Base-by-base conservation (phyloP, 768 basidiomycete species). In the Xerocomellus intermedius region DNA sequence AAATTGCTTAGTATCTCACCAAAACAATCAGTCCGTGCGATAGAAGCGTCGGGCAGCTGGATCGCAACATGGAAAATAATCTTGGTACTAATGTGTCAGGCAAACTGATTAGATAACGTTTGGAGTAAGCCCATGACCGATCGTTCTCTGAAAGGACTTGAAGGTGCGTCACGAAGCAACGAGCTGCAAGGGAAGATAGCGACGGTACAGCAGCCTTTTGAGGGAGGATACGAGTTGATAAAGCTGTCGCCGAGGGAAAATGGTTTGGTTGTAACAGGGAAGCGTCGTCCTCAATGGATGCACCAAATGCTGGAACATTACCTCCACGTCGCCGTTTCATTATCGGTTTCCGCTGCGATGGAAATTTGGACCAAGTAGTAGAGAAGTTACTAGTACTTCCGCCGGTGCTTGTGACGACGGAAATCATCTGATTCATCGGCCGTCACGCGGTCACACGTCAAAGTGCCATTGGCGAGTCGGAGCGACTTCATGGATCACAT, bases 21-120 rank as follows among this genome's bases (percentile, higher is more conserved):
- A 82, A 74, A 36, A 74, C 73, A 35, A 89, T 84, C 16, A 86
- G 70, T 17, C 78, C 79, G 54, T 82, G 78, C 8, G 71, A 76
- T 39, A 89, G 73, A 51, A 80, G 68, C 2, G 74, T 76, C 13
- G 86, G 83, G 64, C 78, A 81, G 14, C 75, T 66, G 5, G 73
- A 64, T 50, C 74, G 75, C 43, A 88, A 67, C 65, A 80, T 77
- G 14, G 75, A 65, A 57, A 86, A 84, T 10, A 87, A 50, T 54
- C 68, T 78, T 28, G 81, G 77, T 16, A 80, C 68, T 5, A 85
- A 54, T 9, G 69, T 7, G 39, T 86, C 83, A 0, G 87, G 87
- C 8, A 89, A 64, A 5, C 60, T 59, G 45, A 75, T 74, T 17
- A 89, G 66, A 60, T 74, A 73, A 22, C 45, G 43, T 26, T 75